Evolutionary conservation across 768 basidiomycete species (phyloP).

Genomic region (Gloeostereum incarnatum): DNA sequence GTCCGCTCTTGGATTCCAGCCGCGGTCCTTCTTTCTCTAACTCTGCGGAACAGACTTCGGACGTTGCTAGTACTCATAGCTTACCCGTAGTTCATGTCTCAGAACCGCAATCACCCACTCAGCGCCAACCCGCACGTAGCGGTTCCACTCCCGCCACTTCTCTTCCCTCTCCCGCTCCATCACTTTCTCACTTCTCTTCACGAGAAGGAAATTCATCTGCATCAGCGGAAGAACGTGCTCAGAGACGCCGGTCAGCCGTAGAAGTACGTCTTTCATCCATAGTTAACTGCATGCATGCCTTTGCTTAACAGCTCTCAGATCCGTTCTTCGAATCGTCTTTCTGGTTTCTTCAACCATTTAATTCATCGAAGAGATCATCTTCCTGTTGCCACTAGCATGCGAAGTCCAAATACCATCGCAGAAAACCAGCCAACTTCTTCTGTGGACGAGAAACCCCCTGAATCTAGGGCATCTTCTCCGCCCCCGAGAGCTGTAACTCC

Average conservation of each 20-base stretch:
- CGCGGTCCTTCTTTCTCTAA: slow-evolving; percentile 28
- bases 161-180: slow-evolving; percentile 17
- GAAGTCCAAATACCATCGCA: slow-evolving; percentile 21
- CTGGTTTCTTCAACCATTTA: slow-evolving; percentile 77
- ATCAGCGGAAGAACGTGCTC: slow-evolving; percentile 25
- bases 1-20: too few species aligned
- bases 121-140: slow-evolving; percentile 19
- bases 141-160: slow-evolving; percentile 21
- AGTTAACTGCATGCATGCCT: slow-evolving; percentile 2
- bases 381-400: slow-evolving; percentile 13
- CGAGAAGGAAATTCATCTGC: slow-evolving; percentile 19
- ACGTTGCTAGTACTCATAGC: slow-evolving; percentile 50
- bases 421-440: slow-evolving; percentile 19
- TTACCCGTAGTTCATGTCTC: slow-evolving; percentile 47
- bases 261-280: slow-evolving; percentile 39
- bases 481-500: slow-evolving; percentile 51
- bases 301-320: slow-evolving; percentile 22
- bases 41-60: slow-evolving; percentile 27
- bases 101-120: too few species aligned
- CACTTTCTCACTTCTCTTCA: slow-evolving; percentile 18
- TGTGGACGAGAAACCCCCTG: slow-evolving; percentile 15
- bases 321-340: slow-evolving; percentile 65
- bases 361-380: slow-evolving; percentile 61
- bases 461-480: slow-evolving; percentile 50
- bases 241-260: slow-evolving; percentile 40